Percentiles rank a stretch among this genome's conserved stretches.
phyloP scores from a whole-genome alignment of 2,329 filamentous ascomycete species.

The Xylariaceae sp. region DNA sequence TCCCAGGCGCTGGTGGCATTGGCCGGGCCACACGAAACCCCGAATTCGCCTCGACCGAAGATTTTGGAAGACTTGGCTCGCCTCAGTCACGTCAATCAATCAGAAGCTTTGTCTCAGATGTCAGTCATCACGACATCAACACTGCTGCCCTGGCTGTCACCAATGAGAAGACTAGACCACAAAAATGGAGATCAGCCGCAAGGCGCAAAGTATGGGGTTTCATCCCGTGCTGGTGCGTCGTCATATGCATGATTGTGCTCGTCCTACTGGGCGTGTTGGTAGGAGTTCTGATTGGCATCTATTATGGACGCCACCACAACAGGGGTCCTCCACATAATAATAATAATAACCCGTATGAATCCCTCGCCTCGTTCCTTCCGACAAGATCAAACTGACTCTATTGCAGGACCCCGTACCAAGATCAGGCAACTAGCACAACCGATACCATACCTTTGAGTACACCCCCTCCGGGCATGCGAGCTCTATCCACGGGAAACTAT shows the following conservation, averaged over 20 bases:
- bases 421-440: conserved; percentile 33
- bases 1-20: conserved; percentile 58
- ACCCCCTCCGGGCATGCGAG: conserved; percentile 46
- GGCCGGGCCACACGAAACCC: conserved; percentile 59
- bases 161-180: conserved; percentile 46
- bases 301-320: conserved; percentile 34
- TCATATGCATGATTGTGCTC: conserved; percentile 44
- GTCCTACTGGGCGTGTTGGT: conserved; percentile 53
- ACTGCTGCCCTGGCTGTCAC: conserved; percentile 41
- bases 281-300: conserved; percentile 52
- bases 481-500: conserved; percentile 53
- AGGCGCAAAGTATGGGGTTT: conserved; percentile 55
- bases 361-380: background rate
- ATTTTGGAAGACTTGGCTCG: conserved; percentile 40
- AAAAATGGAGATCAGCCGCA: conserved; percentile 51
- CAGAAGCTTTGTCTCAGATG: conserved; percentile 48
- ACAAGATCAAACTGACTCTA: conserved; percentile 13
- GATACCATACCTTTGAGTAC: conserved; percentile 51
- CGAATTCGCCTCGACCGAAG: conserved; percentile 57
- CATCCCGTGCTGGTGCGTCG: conserved; percentile 59
- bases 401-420: conserved; percentile 16
- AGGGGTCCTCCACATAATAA: conserved; percentile 11
- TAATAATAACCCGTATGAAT: conserved; percentile 9
- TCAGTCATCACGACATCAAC: conserved; percentile 53
- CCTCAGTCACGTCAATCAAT: conserved; percentile 49